A percentile compares a stretch with the other conserved stretches of the same genome.
phyloP scores from a whole-genome alignment of 2,329 filamentous ascomycete species.

The Phyllosticta paracitricarpa region DNA sequence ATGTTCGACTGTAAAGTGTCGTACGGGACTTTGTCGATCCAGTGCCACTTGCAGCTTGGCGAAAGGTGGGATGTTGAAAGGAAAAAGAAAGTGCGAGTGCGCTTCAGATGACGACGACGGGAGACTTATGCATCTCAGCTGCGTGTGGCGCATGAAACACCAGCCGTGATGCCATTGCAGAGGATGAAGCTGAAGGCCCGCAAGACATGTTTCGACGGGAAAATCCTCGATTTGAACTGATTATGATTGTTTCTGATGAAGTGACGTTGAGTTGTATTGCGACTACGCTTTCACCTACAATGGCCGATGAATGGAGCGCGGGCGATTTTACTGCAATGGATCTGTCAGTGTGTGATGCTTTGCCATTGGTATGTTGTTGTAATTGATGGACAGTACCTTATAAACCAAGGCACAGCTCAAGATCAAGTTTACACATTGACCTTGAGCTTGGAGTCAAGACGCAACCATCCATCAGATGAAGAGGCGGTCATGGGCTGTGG shows the following conservation, averaged over 20 bases:
- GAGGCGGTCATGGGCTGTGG: background rate
- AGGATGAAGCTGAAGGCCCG: background rate
- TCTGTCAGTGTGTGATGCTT: background rate
- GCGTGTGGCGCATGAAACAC: background rate
- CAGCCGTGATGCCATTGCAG: background rate
- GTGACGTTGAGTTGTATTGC: background rate
- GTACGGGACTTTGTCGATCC: background rate
- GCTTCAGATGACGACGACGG: background rate
- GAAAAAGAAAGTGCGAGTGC: background rate
- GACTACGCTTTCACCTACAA: background rate
- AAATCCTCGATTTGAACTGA: background rate
- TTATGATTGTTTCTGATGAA: background rate
- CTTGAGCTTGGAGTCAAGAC: background rate
- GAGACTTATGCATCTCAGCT: background rate
- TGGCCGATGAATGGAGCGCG: background rate
- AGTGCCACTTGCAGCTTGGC: background rate
- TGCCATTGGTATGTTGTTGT: background rate
- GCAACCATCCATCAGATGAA: background rate
- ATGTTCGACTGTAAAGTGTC: background rate
- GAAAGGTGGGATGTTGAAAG: background rate
- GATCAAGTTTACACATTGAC: background rate
- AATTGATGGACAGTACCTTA: background rate
- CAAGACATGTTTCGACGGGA: background rate
- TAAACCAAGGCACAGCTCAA: background rate
- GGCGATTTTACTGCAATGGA: background rate